Evolutionary conservation across 805 yeast genomes (phyloP), one percentile per base, ranked within the genome.

Genomic region (Torulaspora franciscae): DNA sequence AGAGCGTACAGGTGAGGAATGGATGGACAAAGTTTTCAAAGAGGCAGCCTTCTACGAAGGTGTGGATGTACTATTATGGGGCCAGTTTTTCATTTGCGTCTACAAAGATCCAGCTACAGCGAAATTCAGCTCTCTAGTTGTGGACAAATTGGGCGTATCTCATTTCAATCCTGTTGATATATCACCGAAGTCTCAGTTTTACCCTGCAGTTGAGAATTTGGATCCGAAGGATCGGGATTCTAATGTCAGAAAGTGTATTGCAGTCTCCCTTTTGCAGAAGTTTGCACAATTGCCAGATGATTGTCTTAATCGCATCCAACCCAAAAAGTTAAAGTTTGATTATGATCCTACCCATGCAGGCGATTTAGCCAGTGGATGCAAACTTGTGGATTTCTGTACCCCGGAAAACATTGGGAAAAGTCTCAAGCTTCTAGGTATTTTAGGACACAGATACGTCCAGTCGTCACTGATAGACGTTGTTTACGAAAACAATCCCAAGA

Each of bases 291-390:
- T 87, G 52, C 74, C 61, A 56, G 69, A 42, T 7, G 46, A 43
- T 9, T 47, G 54, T 14, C 24, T 54, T 8, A 40, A 43, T 28
- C 41, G 37, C 10, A 28, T 59, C 3, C 49, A 42, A n/a, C 53
- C 22, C 34, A 43, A 17, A 41, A 35, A 41, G 7, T 37, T 50
- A 26, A 43, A 55, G 11, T 66, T 65, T 50, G 73, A 75, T 61
- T 73, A 81, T 77, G 97, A 91, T 64, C 96, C 87, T 54, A 83
- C 91, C 0, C 73, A 76, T 43, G 96, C 96, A 1, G 98, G 97
- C 0, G 74, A 75, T 7, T 59, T 86, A 23, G 95, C 96, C 0
- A 77, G 84, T 26, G 50, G 67, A 10, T 82, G 90, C 83, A 56
- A 56, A 3, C 66, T 82, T 2, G 66, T 86, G 3, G 70, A 74